These are phyloP conservation scores for Breviolum minutum DNA, from an alignment of 73 alveolate species.

Conservation along the genomic window DNA sequence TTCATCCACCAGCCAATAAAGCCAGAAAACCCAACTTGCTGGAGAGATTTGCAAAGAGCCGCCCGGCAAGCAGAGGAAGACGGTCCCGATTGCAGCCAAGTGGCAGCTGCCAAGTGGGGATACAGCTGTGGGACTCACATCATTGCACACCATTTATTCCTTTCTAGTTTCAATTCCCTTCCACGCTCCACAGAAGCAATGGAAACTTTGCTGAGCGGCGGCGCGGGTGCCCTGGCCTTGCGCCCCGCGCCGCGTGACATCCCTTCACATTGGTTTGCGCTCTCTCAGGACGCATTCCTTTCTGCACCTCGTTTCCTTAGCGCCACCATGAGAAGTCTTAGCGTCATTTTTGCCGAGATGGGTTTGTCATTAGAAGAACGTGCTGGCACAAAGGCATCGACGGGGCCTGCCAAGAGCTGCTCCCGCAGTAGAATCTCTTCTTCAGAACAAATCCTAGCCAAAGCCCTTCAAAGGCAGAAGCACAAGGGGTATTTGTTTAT, in stretches of 20 bases:
- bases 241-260: not conserved
- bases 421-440: not conserved
- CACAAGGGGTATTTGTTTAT: not conserved
- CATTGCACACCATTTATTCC: not conserved
- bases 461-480: not conserved
- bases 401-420: not conserved
- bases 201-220: not conserved
- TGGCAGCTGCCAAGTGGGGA: constrained; percentile 60
- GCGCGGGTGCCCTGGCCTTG: not conserved
- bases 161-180: not conserved
- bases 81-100: not conserved
- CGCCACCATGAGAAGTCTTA: not conserved
- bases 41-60: not conserved
- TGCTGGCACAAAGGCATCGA: constrained; percentile 13
- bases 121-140: constrained; percentile 32
- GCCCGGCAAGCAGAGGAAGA: not conserved
- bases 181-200: not conserved
- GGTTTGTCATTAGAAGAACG: not conserved
- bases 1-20: not conserved
- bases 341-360: not conserved
- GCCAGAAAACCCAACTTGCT: not conserved
- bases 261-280: not conserved
- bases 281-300: not conserved
- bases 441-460: not conserved
- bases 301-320: not conserved